Base-by-base conservation (phyloP, 2,329 filamentous ascomycete species). In the Beauveria sp. region DNA sequence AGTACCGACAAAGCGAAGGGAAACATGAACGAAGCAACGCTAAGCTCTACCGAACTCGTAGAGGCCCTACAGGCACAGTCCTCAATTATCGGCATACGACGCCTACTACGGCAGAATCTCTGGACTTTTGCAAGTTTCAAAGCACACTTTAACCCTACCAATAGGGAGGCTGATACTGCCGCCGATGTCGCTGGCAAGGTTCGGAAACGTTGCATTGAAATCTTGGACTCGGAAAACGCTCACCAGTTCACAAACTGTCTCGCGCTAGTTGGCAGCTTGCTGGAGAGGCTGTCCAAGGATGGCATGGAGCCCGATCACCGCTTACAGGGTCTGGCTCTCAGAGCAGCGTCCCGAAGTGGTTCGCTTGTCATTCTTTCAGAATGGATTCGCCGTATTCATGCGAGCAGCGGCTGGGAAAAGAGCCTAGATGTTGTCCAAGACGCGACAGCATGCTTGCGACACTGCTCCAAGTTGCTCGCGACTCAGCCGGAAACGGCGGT, bases 91-190 rank as follows among this genome's bases (percentile, higher is more conserved):
- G 65, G 66, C 58, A 65, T 74, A 42, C 70, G 72, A 24, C 70
- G 71, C 14, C 63, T 75, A 22, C 63, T 75, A 14, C 72, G 67
- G 22, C 68, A 69, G 56, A 66, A 60, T 42, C 61, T 75, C 3
- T 45, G 60, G 28, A 40, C 53, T 3, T 46, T n/a, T n/a, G 28
- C 46, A 14, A 52, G 28, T 38, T 9, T 62, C 20, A 58, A 62
- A 20, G 12, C 53, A 18, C 22, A 47, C 45, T 62, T 62, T 43
- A 16, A 49, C 5, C 54, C 22, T 12, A 42, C 51, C 16, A 47
- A n/a, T 14, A 26, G 12, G 30, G 16, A 52, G 30, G 9, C 50
- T 5, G 28, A 22, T 2, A 28, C 34, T 26, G 40, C 28, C 4
- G 16, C 26, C 18, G 54, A 62, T 47, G 40, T 62, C 7, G 20